phyloP scores from a whole-genome alignment of 441 rosid species.

The Arabidopsis lyrata region DNA sequence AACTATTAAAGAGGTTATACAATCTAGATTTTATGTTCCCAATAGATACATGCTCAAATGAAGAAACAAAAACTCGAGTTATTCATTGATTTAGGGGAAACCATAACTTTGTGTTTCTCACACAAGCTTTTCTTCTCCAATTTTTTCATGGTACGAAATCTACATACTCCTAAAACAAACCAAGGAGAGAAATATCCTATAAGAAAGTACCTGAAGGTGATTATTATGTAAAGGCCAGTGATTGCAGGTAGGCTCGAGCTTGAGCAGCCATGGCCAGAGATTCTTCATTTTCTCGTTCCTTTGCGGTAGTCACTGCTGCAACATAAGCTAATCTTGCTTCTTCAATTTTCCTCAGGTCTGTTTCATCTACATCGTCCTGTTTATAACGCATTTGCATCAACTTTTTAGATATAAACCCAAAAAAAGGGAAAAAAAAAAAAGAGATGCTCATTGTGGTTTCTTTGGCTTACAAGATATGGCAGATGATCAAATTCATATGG shows the following conservation, averaged over 20 bases:
- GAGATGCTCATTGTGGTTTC: background rate
- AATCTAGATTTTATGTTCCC: background rate
- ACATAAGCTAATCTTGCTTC: slow-evolving; percentile 78
- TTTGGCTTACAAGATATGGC: slow-evolving; percentile 67
- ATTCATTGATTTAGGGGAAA: slow-evolving; percentile 24
- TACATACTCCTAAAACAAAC: slow-evolving; percentile 33
- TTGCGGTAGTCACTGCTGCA: slow-evolving; percentile 67
- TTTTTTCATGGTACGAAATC: slow-evolving; percentile 41
- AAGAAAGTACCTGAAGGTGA: slow-evolving; percentile 14
- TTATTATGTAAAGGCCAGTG: slow-evolving; percentile 58
- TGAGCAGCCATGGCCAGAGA: slow-evolving; percentile 74
- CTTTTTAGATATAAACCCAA: slow-evolving; percentile 34
- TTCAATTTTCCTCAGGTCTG: slow-evolving; percentile 67
- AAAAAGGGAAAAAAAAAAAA: background rate
- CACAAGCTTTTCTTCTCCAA: slow-evolving; percentile 28
- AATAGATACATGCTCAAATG: slow-evolving; percentile 8
- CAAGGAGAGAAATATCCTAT: slow-evolving; percentile 15
- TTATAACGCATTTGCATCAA: slow-evolving; percentile 1
- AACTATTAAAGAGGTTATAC: background rate
- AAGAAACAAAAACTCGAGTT: slow-evolving; percentile 16
- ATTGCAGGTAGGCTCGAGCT: slow-evolving; percentile 72
- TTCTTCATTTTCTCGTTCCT: slow-evolving; percentile 78
- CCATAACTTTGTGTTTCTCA: slow-evolving; percentile 24
- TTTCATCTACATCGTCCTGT: slow-evolving; percentile 65
- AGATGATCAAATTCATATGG: slow-evolving; percentile 59